Evolutionary conservation across 1,284 basidiomycete genomes (phyloP), one percentile per base, ranked within the genome.

Genomic region (Austropuccinia psidii): DNA sequence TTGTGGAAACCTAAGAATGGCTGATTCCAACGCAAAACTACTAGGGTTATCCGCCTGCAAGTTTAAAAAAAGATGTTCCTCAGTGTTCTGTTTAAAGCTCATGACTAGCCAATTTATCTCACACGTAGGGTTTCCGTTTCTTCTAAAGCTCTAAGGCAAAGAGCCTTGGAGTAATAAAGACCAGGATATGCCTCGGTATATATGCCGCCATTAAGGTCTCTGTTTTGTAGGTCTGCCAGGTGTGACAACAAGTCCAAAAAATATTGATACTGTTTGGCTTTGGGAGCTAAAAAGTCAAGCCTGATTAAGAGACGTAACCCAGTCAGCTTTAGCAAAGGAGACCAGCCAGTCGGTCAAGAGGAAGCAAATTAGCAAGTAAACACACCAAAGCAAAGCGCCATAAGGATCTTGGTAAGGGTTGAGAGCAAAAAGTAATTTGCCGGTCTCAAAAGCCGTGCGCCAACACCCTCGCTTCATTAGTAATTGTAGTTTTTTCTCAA

Each of bases 401-500:
- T 94, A 91, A 0, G 92, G 93, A 78, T 96, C 92, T 17, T 84
- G 85, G 78, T 69, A 75, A 8, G 75, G 60, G 52, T 73, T 74
- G 21, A 76, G 13, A 27, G 45, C 85, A 75, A 89, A 88, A 55
- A 96, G 83, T 0, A 96, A 84, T 45, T 89, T 86, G 1, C 90
- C 87, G 78, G 92, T 93, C 80, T 94, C 91, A 80, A 94, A 93
- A 0, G 91, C 87, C 0, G 93, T 93, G 9, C 90, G 86, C 74
- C 88, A 86, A 76, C 90, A 90, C 0, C 93, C 93, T 31, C 93
- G 84, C n/a, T 91, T 87, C 70, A 89, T 88, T 5, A 94, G 61
- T 17, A 76, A 43, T 17, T 31, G 62, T 5, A 77, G 43, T 31
- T 78, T 77, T 11, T 76, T 74, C 1, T 78, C 77, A n/a, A 80